Evolutionary conservation across 305 asterid genomes (phyloP), one percentile per base, ranked within the genome.

Genomic region (Fraxinus paxiana): DNA sequence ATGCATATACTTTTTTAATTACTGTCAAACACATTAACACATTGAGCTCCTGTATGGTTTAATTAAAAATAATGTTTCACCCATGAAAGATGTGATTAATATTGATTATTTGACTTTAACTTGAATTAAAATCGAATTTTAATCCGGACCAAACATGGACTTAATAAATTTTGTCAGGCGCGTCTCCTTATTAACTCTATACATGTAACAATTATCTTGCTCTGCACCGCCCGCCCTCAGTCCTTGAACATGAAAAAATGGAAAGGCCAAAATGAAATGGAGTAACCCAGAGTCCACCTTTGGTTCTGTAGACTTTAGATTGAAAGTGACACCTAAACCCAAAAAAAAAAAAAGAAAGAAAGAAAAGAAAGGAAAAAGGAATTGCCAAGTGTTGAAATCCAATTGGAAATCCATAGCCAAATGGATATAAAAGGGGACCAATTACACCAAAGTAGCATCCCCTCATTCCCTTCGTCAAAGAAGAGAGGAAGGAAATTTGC

Each of bases 261-360:
- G 17, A 13, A 51, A 51, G 63, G 22, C 20, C 74, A 5, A 69
- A 63, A 28, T 15, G 37, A 69, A 69, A 69, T 69, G 20, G 43
- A 28, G 38, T 5, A 28, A 67, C 37, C 37, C 20, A 13, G 18
- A 28, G 20, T 13, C 12, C 1, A 15, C 71, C 79, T 69, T 37
- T 41, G 28, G 67, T 72, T 84, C 85, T 80, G 77, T 26, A 26
- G 83, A 83, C 93, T 90, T 91, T 90, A 85, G 85, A 82, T 72
- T 82, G 95, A 91, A 82, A 90, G 80, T 46, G 95, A 90, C 90
- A 85, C 43, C 51, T 30, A 30, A 30, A 13, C 46, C 10, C 35
- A 1, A 0, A 37, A 37, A 7, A 6, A 37, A 37, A 0, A 37
- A 37, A 0, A 37, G 9, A 38, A 1, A 0, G 2, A 38, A 8